Evolutionary conservation across 805 yeast genomes (phyloP).

Genomic region (Saturnispora halmiae): DNA sequence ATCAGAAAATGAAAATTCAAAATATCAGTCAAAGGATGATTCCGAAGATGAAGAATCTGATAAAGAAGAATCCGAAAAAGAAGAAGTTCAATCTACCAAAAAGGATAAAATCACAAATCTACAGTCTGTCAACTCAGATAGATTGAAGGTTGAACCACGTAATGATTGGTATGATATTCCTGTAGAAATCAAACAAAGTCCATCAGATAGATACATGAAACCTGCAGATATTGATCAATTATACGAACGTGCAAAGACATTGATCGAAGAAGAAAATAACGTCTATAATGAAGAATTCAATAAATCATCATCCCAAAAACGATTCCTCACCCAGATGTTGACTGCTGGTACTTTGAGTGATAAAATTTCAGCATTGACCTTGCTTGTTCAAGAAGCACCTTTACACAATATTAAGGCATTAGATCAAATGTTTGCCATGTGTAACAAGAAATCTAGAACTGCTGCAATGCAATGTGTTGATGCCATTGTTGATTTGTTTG

Average conservation of each 20-base stretch:
- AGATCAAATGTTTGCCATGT: slow-evolving; percentile 66
- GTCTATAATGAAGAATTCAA: slow-evolving; percentile 64
- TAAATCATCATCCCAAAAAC: slow-evolving; percentile 68
- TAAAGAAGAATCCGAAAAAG: slow-evolving; percentile 27
- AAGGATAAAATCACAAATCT: slow-evolving; percentile 27
- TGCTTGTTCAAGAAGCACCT: slow-evolving; percentile 92
- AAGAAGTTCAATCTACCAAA: slow-evolving; percentile 22
- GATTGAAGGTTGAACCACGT: slow-evolving; percentile 50
- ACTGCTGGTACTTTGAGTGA: slow-evolving; percentile 90
- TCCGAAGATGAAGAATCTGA: slow-evolving; percentile 24
- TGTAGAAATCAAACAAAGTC: slow-evolving; percentile 23
- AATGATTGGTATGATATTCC: slow-evolving; percentile 72
- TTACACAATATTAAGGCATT: slow-evolving; percentile 78
- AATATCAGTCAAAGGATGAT: slow-evolving; percentile 26
- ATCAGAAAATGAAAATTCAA: slow-evolving; percentile 22
- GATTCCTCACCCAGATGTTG: slow-evolving; percentile 81
- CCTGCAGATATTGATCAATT: slow-evolving; percentile 53
- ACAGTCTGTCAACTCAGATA: slow-evolving; percentile 46
- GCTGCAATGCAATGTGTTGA: slow-evolving; percentile 86
- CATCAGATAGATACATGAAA: slow-evolving; percentile 31
- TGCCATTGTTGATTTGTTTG: slow-evolving; percentile 80
- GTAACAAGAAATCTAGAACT: slow-evolving; percentile 87
- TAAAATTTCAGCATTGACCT: slow-evolving; percentile 89
- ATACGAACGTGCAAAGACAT: slow-evolving; percentile 53
- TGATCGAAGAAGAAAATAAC: slow-evolving; percentile 63